These are phyloP conservation scores for Hemisphaericaspora xylofermentans DNA, from an alignment of 1,139 yeast species.

Conservation along the genomic window DNA sequence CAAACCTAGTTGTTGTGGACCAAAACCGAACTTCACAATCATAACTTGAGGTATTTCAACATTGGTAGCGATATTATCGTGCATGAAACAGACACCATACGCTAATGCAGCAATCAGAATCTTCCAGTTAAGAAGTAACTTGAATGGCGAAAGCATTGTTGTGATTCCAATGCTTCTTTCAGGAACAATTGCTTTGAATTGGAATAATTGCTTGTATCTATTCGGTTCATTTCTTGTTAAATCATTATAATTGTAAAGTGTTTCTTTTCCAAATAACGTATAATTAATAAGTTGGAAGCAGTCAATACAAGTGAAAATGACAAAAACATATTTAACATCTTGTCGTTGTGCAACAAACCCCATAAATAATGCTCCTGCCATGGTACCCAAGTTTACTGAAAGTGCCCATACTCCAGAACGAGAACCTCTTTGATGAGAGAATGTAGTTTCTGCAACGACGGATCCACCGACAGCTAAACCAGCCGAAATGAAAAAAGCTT, in stretches of 20 bases:
- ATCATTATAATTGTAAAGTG: conserved; percentile 14
- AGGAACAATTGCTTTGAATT: conserved; percentile 10
- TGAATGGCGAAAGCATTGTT: conserved; percentile 15
- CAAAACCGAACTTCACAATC: conserved; percentile 16
- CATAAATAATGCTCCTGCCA: conserved; percentile 22
- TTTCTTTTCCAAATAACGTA: conserved; percentile 19
- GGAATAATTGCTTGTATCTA: conserved; percentile 9
- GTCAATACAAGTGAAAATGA: conserved; percentile 18
- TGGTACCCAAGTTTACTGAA: conserved; percentile 20
- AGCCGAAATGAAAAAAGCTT: conserved; percentile 20
- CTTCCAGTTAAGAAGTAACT: conserved; percentile 12
- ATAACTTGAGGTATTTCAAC: conserved; percentile 20
- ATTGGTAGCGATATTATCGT: conserved; percentile 21
- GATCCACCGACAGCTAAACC: conserved; percentile 21
- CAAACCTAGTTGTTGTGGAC: conserved; percentile 21
- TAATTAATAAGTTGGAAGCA: conserved; percentile 17
- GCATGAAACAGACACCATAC: conserved; percentile 17
- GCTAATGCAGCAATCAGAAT: conserved; percentile 18
- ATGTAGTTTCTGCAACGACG: conserved; percentile 19
- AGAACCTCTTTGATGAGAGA: conserved; percentile 22
- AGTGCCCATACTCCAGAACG: conserved; percentile 24
- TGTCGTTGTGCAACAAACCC: conserved; percentile 20
- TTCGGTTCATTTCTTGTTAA: conserved; percentile 12
- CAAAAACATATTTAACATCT: conserved; percentile 15
- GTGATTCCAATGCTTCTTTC: conserved; percentile 7